Base-by-base conservation (phyloP, 805 yeast genomes). In the Yarrowia divulgata region DNA sequence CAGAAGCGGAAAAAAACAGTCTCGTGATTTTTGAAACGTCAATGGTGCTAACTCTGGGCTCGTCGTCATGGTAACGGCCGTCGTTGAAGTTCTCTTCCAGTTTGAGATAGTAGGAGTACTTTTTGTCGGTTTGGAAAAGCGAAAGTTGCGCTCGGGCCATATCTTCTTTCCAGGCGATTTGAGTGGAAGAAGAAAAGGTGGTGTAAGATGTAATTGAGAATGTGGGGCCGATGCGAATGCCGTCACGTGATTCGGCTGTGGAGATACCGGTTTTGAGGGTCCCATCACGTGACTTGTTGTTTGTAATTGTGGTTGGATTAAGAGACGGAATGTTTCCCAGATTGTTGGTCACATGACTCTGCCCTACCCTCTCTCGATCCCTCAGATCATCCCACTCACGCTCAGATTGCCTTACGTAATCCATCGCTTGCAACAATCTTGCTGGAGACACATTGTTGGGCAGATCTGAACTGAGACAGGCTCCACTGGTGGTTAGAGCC, bases 111-210 rank as follows among this genome's bases (percentile, higher is more conserved):
- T 88, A 89, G 12, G 74, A 67, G 73, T 74, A 73, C 3, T 90
- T 35, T 35, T 52, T 37, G 10, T 35, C 5, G 23, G 40, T 35
- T 32, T 52, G 58, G 6, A 35, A 52, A 0, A 73, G 43, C 77
- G 77, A 0, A 0, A 86, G 84, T 68, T 76, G 74, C 42, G 89
- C 85, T 69, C 86, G 82, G 18, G 91, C 88, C 77, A 81, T 85
- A 62, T 87, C 88, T 72, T 90, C 96, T 72, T 88, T 88, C 96
- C 96, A 90, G 2, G 85, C 81, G 2, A 90, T 82, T 67, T 84
- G 83, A 18, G 86, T 83, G 4, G 77, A 69, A 1, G 73, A 73
- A 34, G 71, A 72, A 73, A 89, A 90, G 3, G 90, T 83, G 6
- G 90, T 81, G 72, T 85, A 90, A 72, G 85, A 77, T 3, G 85